A percentile compares a stretch with the other conserved stretches of the same genome.
Conservation (phyloP, 1,284 basidiomycete species). For the Tranzscheliella williamsii region DNA sequence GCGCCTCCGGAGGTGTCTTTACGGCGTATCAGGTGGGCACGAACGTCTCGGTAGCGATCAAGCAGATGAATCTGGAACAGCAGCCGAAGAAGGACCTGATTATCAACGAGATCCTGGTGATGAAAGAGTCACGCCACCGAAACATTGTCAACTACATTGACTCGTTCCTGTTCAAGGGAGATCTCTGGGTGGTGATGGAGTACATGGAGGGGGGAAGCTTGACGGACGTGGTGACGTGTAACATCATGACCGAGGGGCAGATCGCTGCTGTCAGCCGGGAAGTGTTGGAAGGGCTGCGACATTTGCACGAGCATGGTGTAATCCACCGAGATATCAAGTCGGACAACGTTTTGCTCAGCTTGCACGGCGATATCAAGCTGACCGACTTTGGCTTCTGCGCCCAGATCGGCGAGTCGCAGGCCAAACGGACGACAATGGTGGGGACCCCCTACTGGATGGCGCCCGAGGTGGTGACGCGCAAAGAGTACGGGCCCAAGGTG, state of each 20-base stretch:
- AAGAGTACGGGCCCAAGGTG: constrained; percentile 98
- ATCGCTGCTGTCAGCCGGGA: constrained; percentile 91
- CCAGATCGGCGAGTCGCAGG: constrained; percentile 85
- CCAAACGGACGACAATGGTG: constrained; percentile 99
- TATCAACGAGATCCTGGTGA: constrained; percentile 99
- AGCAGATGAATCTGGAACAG: constrained; percentile 99
- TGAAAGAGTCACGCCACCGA: constrained; percentile 91
- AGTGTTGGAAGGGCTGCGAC: constrained; percentile 85
- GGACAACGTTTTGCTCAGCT: constrained; percentile 89
- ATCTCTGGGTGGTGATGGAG: constrained; percentile 99
- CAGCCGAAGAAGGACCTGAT: constrained; percentile 99
- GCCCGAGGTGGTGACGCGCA: constrained; percentile 94
- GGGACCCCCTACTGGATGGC: constrained; percentile 99
- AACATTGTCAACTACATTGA: constrained; percentile 99
- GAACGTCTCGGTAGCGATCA: constrained; percentile 93
- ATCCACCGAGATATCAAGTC: constrained; percentile 99
- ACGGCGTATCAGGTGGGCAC: constrained; percentile 95
- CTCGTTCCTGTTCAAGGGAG: constrained; percentile 94
- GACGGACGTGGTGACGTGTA: constrained; percentile 95
- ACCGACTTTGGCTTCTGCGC: constrained; percentile 99
- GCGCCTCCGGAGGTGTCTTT: constrained; percentile 96
- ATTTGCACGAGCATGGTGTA: constrained; percentile 89
- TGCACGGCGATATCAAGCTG: constrained; percentile 94
- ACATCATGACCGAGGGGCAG: constrained; percentile 89
- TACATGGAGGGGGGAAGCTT: constrained; percentile 93